Evolutionary conservation across 768 basidiomycete genomes (phyloP), one percentile per base, ranked within the genome.

Genomic region (Auricularia cornea): DNA sequence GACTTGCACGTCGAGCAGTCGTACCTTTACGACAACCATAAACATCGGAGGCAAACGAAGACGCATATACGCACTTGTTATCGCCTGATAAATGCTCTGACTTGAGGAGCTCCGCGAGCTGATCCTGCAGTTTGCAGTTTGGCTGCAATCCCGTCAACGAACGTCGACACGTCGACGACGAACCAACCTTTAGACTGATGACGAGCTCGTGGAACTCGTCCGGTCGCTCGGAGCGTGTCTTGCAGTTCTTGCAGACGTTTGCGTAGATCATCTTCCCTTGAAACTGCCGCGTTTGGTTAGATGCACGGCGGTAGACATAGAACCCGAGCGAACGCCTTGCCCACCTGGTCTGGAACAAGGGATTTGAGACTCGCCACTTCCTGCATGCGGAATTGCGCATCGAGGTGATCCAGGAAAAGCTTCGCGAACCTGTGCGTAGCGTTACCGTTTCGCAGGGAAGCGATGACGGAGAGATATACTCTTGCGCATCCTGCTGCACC

Each of bases 401-500:
- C 91, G 35, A 98, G 80, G 70, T 94, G 88, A 14, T 86, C 85
- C 84, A 98, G 89, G 75, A 98, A 96, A 20, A 98, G 81, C 69
- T 98, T 98, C 2, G 92, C 94, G 72, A 98, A 96, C 71, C 94
- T 95, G 70, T 33, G 62, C 28, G 23, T 8, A 8, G 35, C 0
- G 35, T 38, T 8, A 38, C 10, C 35, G 35, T 38, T 38, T 8
- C 35, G 16, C 0, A 38, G 3, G 16, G 10, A 10, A 38, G n/a
- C n/a, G n/a, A 38, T 14, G 8, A 14, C 35, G 0, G 35, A 10
- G 44, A 29, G 30, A 71, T 84, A 61, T 70, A 97, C 93, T 98
- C 96, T 74, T 95, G 93, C 32, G 96, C 94, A 76, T 98, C 96
- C 75, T 98, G 95, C 70, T 98, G 96, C 70, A 97, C 91, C 3